Evolutionary conservation across 305 asterid genomes (phyloP).

Genomic region (Rubia tinctorum): DNA sequence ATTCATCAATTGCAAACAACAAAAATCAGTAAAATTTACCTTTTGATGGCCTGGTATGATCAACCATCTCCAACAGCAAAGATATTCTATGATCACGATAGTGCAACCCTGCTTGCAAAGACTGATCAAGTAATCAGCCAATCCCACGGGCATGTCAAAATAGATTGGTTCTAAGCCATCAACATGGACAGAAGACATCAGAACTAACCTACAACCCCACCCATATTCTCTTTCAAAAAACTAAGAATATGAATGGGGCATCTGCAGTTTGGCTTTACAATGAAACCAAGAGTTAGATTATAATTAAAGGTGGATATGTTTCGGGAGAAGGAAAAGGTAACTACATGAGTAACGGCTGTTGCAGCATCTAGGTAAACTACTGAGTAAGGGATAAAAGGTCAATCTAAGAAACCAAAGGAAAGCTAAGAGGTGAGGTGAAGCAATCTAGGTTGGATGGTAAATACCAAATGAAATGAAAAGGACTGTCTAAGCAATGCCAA

Average conservation of each 20-base stretch:
- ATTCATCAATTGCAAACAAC: background rate
- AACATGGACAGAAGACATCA: slow-evolving; percentile 29
- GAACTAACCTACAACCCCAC: slow-evolving; percentile 32
- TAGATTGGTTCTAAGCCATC: slow-evolving; percentile 17
- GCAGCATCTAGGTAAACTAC: slow-evolving; percentile 17
- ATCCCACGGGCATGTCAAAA: slow-evolving; percentile 21
- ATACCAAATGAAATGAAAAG: slow-evolving; percentile 1
- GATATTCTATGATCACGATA: slow-evolving; percentile 13
- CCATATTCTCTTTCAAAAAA: slow-evolving; percentile 58
- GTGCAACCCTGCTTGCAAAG: slow-evolving; percentile 15
- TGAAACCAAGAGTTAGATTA: slow-evolving; percentile 28
- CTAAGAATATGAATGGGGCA: slow-evolving; percentile 44
- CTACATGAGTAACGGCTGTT: slow-evolving; percentile 15
- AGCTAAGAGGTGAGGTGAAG: background rate
- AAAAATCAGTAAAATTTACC: slow-evolving; percentile 33
- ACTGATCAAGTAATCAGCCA: slow-evolving; percentile 17
- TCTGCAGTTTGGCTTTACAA: slow-evolving; percentile 26
- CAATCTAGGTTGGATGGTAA: slow-evolving; percentile 4
- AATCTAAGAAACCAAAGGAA: slow-evolving; percentile 12
- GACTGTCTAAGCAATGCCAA: slow-evolving; percentile 1
- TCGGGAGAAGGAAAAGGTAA: slow-evolving; percentile 9
- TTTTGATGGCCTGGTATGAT: slow-evolving; percentile 36
- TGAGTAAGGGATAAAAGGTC: slow-evolving; percentile 13
- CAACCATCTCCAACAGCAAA: slow-evolving; percentile 41
- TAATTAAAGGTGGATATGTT: slow-evolving; percentile 5